Base-by-base conservation (phyloP, 2,329 filamentous ascomycete species). In the Ascocoryne sarcoides region DNA sequence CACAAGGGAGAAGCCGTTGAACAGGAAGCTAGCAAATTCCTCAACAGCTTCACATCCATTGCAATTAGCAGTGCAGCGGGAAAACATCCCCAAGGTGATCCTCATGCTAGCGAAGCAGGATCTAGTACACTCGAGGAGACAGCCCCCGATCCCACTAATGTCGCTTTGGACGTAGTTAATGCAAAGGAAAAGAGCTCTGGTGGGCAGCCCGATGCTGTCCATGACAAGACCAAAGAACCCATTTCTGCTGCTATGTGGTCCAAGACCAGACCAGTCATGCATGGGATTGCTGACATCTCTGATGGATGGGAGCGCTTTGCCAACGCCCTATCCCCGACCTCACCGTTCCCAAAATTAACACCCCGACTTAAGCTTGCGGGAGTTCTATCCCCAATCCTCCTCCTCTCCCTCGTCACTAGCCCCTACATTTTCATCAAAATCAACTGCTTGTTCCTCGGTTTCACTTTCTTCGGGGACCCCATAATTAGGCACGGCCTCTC, bases 1-100 rank as follows among this genome's bases (percentile, higher is more conserved):
- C 76, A 86, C 62, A 82, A 86, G 57, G 86, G 87, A 18, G 85
- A 92, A 58, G 84, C 84, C 0, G 82, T 87, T 1, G 86, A 93
- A 58, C 76, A 84, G 45, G 86, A 93, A 59, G 87, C 87, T 1
- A 81, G 75, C 51, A 89, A 87, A 56, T 81, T 93, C 46, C 79
- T 92, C 3, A 81, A 80, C 39, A 75, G 79, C 23, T 78, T 92
- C 38, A 76, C 80, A 7, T 72, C 76, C 20, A 75, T 92, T 4
- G 80, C 84, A 1, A 63, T 90, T 14, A 82, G 80, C 35, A 84
- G 82, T 50, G 84, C 84, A 2, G 78, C 79, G 0, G 85, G 85
- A 1, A 87, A 88, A 56, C 77, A 88, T 47, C 82, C 84, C 0
- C 75, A 83, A 57, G 71, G 68, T 3, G 76, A 83, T 20, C 74